These are phyloP conservation scores for Exserohilum turcica DNA, from an alignment of 2,329 filamentous ascomycete species.

Conservation along the genomic window DNA sequence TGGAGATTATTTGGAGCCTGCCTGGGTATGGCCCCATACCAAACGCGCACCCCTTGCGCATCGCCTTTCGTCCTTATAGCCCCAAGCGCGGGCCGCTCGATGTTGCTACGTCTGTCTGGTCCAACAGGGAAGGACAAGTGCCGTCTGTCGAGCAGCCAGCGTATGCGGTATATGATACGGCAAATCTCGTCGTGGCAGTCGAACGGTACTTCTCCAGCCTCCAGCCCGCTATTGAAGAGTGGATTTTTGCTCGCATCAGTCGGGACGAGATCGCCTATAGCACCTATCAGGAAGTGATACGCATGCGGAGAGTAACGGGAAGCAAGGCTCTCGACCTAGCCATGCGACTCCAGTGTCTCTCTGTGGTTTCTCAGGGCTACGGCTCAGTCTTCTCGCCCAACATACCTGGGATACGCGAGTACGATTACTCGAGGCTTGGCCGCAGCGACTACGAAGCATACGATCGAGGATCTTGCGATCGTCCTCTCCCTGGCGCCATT, in stretches of 20 bases:
- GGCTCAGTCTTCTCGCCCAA: slow-evolving; percentile 41
- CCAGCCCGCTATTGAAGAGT: slow-evolving; percentile 38
- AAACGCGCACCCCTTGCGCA: slow-evolving; percentile 29
- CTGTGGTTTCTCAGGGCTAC: slow-evolving; percentile 46
- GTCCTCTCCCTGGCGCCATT: slow-evolving; percentile 43
- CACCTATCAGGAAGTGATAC: slow-evolving; percentile 42
- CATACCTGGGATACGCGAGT: slow-evolving; percentile 40
- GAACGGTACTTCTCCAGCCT: slow-evolving; percentile 37
- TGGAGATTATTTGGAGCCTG: slow-evolving; percentile 45
- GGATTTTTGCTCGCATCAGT: slow-evolving; percentile 38
- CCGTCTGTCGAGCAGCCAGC: slow-evolving; percentile 38
- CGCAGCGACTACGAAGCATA: slow-evolving; percentile 44
- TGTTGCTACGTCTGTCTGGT: slow-evolving; percentile 38
- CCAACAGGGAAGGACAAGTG: slow-evolving; percentile 35
- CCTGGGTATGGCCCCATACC: slow-evolving; percentile 41
- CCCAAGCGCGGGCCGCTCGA: slow-evolving; percentile 36
- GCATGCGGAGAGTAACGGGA: slow-evolving; percentile 29
- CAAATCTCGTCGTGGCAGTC: slow-evolving; percentile 31
- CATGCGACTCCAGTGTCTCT: slow-evolving; percentile 43
- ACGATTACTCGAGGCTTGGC: slow-evolving; percentile 39
- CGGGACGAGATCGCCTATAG: slow-evolving; percentile 36
- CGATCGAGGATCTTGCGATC: slow-evolving; percentile 39
- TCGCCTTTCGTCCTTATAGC: slow-evolving; percentile 37
- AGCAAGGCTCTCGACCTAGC: slow-evolving; percentile 37
- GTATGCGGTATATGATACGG: slow-evolving; percentile 44